Evolutionary conservation across 495 filamentous ascomycete genomes (phyloP), one percentile per base, ranked within the genome.

Genomic region (Cetradonia linearis): DNA sequence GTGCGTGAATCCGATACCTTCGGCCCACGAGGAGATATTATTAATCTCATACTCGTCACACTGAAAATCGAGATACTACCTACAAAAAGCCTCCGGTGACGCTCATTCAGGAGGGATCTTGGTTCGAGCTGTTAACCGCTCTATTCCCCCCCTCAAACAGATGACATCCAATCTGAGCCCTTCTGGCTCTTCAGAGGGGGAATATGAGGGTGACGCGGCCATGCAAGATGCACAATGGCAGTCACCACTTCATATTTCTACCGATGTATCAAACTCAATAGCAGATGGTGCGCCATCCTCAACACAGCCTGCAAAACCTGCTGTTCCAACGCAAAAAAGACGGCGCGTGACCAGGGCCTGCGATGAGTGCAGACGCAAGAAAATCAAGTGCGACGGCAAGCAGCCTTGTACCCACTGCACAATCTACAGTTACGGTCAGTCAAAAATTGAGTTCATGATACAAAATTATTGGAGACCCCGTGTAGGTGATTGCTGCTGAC

Each of bases 361-460:
- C 76, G 93, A 97, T 69, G 94, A 98, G 70, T 98, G 91, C 69
- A 81, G 93, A 52, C 79, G 93, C 65, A 98, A 98, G 73, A 98
- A 98, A 73, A 96, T 97, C 71, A 98, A 96, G 72, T 97, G 92
- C 68, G 92, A 96, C 69, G 93, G 93, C 60, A 95, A 95, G 73
- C 91, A 96, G 71, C 94, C 93, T 10, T 98, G 93, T 72, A 95
- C 93, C 2, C 93, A 96, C 71, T 98, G 93, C 73, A 94, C 90
- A 8, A 89, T 96, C 40, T 97, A 98, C 73, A 95, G 88, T 72
- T 98, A 97, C 77, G 93, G 93, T 98, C 81, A 73, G 81, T 71
- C 47, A 13, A 63, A 23, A 8, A 28, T 28, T 13, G 1, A 31
- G 13, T n/a, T 50, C 18, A 9, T n/a, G 5, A 25, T 20, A 25